Conservation (phyloP, 2,329 filamentous ascomycete genomes). For the Thielaviopsis punctulata region DNA sequence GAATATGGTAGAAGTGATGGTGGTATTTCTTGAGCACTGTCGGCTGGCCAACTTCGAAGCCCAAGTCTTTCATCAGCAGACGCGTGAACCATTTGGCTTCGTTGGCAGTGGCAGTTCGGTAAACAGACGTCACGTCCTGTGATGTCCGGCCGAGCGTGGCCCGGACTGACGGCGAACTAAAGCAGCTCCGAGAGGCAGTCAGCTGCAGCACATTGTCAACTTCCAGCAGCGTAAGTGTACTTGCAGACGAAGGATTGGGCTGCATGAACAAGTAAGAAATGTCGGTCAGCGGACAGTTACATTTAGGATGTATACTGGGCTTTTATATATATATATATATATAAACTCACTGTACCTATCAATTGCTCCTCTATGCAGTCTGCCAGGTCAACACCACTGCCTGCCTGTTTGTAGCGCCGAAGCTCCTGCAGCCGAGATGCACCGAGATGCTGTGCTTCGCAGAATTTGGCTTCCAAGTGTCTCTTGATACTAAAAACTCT, state of each 20-base stretch:
- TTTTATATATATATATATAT: too few species aligned
- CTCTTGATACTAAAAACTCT: constrained; percentile 58
- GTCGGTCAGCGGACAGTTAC: not conserved
- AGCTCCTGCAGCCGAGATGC: constrained; percentile 43
- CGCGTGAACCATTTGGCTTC: constrained; percentile 82
- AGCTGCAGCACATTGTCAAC: constrained; percentile 49
- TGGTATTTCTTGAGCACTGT: constrained; percentile 46
- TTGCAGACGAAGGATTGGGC: not conserved
- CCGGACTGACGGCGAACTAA: constrained; percentile 49
- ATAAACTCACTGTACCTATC: constrained; percentile 33
- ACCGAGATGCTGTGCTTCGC: constrained; percentile 47
- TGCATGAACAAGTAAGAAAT: not conserved
- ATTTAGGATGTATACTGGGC: not conserved
- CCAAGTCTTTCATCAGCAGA: constrained; percentile 59
- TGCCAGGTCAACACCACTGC: constrained; percentile 47
- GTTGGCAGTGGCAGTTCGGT: constrained; percentile 20
- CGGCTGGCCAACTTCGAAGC: constrained; percentile 41
- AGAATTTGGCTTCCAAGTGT: constrained; percentile 49
- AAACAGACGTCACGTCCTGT: not conserved
- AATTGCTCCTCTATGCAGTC: constrained; percentile 53
- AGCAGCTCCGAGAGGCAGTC: constrained; percentile 50
- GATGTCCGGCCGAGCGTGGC: constrained; percentile 30
- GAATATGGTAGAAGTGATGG: constrained; percentile 48
- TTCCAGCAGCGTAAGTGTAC: constrained; percentile 45
- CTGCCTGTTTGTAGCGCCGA: constrained; percentile 40